Percentiles rank a stretch among this genome's conserved stretches.
Conservation (phyloP, 768 basidiomycete genomes). For the Calocybe cyanea region DNA sequence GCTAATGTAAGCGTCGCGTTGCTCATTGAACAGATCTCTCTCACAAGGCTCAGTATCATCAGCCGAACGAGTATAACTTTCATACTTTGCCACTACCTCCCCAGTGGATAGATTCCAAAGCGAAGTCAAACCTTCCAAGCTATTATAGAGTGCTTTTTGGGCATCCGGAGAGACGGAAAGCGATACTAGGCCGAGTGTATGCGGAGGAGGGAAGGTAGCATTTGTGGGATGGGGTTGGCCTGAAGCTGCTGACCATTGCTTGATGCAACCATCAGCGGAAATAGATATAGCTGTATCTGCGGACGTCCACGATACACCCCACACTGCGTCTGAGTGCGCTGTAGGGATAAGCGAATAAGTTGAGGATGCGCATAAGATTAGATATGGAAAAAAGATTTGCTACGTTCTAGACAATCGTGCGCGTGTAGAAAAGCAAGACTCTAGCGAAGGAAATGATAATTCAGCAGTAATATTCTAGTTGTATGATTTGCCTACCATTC, state of each 20-base stretch:
- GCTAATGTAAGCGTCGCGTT: not conserved
- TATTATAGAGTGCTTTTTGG: constrained; percentile 67
- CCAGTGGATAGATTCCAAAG: constrained; percentile 71
- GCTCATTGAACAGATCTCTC: constrained; percentile 24
- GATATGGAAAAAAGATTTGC: constrained; percentile 22
- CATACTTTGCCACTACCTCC: constrained; percentile 57
- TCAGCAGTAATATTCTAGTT: too few species aligned
- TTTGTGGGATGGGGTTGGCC: constrained; percentile 56
- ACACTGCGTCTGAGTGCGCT: constrained; percentile 80
- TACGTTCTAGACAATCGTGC: constrained; percentile 78
- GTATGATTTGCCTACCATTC: constrained; percentile 29
- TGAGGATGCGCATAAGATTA: constrained; percentile 26
- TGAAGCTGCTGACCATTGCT: constrained; percentile 65
- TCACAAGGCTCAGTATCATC: constrained; percentile 67
- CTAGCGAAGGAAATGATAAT: constrained; percentile 30
- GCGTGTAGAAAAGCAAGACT: constrained; percentile 73
- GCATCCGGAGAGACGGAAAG: constrained; percentile 71
- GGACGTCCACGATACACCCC: constrained; percentile 73
- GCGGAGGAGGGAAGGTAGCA: constrained; percentile 54
- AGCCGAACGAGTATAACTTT: constrained; percentile 65
- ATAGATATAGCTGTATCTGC: constrained; percentile 63
- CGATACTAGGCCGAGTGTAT: constrained; percentile 83
- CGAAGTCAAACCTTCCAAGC: constrained; percentile 77
- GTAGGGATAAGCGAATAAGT: constrained; percentile 9
- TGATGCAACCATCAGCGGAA: constrained; percentile 75